A percentile compares a stretch with the other conserved stretches of the same genome.
Conservation (phyloP, 164 flowering plant species). For the Sedum album region DNA sequence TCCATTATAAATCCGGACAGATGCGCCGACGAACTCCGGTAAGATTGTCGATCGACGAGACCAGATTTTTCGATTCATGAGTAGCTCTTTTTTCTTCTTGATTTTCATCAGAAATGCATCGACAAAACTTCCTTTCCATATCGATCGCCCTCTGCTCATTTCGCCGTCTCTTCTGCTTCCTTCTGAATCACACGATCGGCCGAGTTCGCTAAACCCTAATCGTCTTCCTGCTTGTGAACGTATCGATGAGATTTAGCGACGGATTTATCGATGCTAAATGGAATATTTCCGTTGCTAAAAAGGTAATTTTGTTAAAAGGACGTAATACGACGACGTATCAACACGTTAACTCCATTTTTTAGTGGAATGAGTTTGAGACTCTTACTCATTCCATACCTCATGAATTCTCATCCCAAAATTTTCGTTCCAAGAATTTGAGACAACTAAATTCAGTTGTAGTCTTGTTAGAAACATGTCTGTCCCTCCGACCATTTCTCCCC, state of each 20-base stretch:
- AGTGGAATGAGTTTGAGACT: no score
- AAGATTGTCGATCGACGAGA: slow-evolving; percentile 25
- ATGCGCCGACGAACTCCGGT: slow-evolving; percentile 25
- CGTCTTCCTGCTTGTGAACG: no score
- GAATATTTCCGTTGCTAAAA: no score
- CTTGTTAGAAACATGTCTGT: not conserved
- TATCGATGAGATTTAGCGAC: no score
- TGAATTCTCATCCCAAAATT: not conserved
- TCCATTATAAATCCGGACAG: slow-evolving; percentile 31
- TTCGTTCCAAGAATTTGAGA: not conserved
- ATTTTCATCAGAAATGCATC: slow-evolving; percentile 26
- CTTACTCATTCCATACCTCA: not conserved
- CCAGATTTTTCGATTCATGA: slow-evolving; percentile 26
- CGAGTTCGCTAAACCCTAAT: no score
- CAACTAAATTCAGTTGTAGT: not conserved
- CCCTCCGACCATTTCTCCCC: not conserved
- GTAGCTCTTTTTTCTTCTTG: slow-evolving; percentile 17
- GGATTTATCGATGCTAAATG: no score
- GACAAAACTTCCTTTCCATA: slow-evolving; percentile 14
- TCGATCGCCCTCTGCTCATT: not conserved
- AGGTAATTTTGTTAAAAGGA: no score
- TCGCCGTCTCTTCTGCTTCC: not conserved
- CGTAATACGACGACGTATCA: no score
- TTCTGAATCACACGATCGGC: not conserved
- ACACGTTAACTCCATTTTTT: no score